Conservation (phyloP, 2,329 filamentous ascomycete genomes). For the Fusarium caatingaense region DNA sequence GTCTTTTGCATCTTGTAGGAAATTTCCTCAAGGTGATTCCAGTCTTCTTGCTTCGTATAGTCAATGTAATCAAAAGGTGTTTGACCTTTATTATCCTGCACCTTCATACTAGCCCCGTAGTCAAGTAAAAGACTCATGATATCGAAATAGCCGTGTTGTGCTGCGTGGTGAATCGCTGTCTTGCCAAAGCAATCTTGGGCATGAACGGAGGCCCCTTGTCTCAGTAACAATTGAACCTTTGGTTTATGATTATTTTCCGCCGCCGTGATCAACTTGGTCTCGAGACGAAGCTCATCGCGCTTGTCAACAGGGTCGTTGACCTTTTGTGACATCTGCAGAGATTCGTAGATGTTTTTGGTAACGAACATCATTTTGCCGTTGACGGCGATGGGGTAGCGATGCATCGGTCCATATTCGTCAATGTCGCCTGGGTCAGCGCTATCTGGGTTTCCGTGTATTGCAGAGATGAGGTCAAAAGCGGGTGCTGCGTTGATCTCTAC, state of each 20-base stretch:
- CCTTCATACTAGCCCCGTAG: not conserved
- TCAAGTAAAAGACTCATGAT: not conserved
- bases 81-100: not conserved
- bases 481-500: not conserved
- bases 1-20: not conserved
- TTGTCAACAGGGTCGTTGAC: not conserved
- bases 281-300: not conserved
- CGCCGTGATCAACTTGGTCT: not conserved
- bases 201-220: not conserved
- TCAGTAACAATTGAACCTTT: not conserved
- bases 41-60: not conserved
- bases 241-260: not conserved
- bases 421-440: not conserved
- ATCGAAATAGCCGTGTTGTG: not conserved
- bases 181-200: not conserved
- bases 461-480: not conserved
- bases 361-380: constrained; percentile 4
- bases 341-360: not conserved
- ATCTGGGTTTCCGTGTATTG: not conserved
- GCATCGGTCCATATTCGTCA: not conserved
- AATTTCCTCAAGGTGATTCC: not conserved
- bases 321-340: not conserved
- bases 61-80: not conserved
- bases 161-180: constrained; percentile 9
- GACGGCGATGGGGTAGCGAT: constrained; percentile 1